These are phyloP conservation scores for Wallacemonas sp. DNA, from an alignment of 208 protist genomes.

Conservation along the genomic window DNA sequence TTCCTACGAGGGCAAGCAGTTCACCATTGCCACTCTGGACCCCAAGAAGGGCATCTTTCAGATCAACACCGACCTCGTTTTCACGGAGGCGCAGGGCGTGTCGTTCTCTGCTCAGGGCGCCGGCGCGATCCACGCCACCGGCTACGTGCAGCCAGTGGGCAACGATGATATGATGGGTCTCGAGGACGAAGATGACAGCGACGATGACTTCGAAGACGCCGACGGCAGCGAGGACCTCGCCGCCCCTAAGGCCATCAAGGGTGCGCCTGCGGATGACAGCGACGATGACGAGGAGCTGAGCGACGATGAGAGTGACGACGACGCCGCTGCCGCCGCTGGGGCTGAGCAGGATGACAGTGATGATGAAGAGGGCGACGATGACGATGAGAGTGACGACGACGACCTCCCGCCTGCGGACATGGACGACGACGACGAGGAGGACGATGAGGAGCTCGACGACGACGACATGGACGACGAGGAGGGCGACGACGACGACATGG, in stretches of 20 bases:
- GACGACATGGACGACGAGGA: slow-evolving; percentile 63
- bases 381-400: slow-evolving; percentile 36
- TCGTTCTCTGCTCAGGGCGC: slow-evolving; percentile 70
- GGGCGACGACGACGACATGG: slow-evolving; percentile 16
- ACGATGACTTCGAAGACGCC: slow-evolving; percentile 36
- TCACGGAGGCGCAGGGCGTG: slow-evolving; percentile 77
- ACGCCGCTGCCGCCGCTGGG: slow-evolving; percentile 8
- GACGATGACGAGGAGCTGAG: slow-evolving; percentile 43
- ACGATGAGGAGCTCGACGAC: slow-evolving; percentile 35
- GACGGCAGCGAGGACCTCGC: slow-evolving; percentile 23
- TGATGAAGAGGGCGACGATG: slow-evolving; percentile 27
- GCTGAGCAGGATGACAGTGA: slow-evolving; percentile 21
- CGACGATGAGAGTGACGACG: slow-evolving; percentile 18
- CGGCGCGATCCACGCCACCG: slow-evolving; percentile 77
- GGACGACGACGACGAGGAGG: slow-evolving; percentile 29
- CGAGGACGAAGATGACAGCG: slow-evolving; percentile 30
- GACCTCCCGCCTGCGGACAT: slow-evolving; percentile 5
- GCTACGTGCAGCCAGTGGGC: slow-evolving; percentile 84
- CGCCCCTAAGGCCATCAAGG: slow-evolving; percentile 22
- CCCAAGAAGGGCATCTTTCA: slow-evolving; percentile 80
- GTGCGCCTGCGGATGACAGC: slow-evolving; percentile 21
- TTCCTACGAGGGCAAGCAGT: slow-evolving; percentile 84
- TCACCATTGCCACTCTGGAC: slow-evolving; percentile 87
- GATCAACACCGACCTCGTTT: slow-evolving; percentile 85
- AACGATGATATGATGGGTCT: slow-evolving; percentile 54